Conservation (phyloP, 495 filamentous ascomycete species). For the Podospora comata region DNA sequence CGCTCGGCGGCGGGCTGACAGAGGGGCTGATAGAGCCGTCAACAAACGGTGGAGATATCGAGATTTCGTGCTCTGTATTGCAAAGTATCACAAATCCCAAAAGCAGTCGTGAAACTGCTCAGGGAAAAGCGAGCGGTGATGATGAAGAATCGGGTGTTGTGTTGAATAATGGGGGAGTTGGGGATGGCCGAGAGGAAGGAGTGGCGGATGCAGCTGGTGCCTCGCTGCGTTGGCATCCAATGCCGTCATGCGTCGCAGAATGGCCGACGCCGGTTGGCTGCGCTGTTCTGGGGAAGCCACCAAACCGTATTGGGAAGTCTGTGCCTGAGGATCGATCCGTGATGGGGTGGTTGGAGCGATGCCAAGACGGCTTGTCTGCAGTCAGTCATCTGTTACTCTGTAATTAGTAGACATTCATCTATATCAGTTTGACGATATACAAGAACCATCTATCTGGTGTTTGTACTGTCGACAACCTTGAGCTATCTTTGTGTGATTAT, state of each 20-base stretch:
- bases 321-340: conserved; percentile 18
- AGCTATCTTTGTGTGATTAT: not conserved
- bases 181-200: conserved; percentile 3
- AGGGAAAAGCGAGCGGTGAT: not conserved
- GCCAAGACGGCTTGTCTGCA: conserved; percentile 1
- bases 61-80: not conserved
- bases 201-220: not conserved
- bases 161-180: conserved; percentile 6
- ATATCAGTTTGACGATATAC: too few relatives aligned
- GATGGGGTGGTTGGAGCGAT: not conserved
- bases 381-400: not conserved
- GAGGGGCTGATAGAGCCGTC: not conserved
- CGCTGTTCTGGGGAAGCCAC: conserved; percentile 1
- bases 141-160: conserved; percentile 10
- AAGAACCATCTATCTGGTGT: too few relatives aligned
- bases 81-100: not conserved
- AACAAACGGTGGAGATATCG: not conserved
- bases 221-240: conserved; percentile 4
- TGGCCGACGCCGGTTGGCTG: conserved; percentile 15
- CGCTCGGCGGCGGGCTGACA: conserved; percentile 31
- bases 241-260: conserved; percentile 23
- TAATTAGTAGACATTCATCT: too few relatives aligned
- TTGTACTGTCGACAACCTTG: too few relatives aligned
- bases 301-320: not conserved
- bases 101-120: not conserved